phyloP scores from a whole-genome alignment of 768 basidiomycete species.

The Royoungia palumana region DNA sequence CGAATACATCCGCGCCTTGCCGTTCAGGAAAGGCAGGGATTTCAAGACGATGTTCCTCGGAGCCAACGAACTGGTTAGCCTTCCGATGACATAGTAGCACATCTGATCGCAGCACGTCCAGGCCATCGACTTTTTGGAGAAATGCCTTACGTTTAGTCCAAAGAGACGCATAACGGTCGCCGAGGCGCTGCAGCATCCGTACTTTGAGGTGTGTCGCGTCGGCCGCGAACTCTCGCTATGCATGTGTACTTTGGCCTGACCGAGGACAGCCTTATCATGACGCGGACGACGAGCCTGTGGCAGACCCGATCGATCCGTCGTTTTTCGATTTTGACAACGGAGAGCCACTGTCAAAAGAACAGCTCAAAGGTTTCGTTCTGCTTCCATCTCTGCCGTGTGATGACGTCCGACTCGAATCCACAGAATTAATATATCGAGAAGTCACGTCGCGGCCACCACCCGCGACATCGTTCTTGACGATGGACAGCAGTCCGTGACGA shows the following conservation, averaged over 20 bases:
- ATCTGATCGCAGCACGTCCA: conserved; percentile 17
- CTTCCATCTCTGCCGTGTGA: not conserved
- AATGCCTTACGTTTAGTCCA: conserved; percentile 82
- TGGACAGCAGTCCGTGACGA: conserved; percentile 13
- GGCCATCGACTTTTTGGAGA: conserved; percentile 77
- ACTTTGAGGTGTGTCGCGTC: conserved; percentile 60
- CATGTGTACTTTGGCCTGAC: too few relatives aligned
- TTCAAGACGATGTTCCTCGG: conserved; percentile 70
- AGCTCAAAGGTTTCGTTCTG: conserved; percentile 53
- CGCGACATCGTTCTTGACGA: conserved; percentile 12
- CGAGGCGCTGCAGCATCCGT: conserved; percentile 86
- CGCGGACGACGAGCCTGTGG: conserved; percentile 82
- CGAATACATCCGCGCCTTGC: conserved; percentile 86
- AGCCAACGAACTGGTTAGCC: conserved; percentile 60
- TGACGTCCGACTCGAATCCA: not conserved
- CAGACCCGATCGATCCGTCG: conserved; percentile 66
- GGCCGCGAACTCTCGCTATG: too few relatives aligned
- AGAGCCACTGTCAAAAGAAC: conserved; percentile 57
- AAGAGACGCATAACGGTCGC: conserved; percentile 85
- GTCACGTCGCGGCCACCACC: conserved; percentile 32
- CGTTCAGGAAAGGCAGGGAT: conserved; percentile 77
- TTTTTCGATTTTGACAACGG: conserved; percentile 86
- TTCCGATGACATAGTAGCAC: not conserved
- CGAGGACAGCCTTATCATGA: conserved; percentile 80
- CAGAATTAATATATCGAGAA: conserved; percentile 49